Percentiles rank a stretch among this genome's conserved stretches.
Conservation (phyloP, 73 alveolate genomes). For the Paraurostyla sp. region DNA sequence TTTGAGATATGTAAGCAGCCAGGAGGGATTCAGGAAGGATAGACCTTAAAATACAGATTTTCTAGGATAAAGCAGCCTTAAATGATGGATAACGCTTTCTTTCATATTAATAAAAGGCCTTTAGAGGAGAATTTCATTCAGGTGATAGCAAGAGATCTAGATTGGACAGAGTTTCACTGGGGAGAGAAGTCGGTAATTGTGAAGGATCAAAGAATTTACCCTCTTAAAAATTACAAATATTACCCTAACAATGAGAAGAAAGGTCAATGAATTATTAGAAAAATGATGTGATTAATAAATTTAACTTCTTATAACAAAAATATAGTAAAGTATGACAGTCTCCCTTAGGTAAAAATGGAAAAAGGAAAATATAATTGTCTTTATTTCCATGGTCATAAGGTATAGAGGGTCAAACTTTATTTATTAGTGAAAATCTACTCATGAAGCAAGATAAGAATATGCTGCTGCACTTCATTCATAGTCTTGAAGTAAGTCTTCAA, state of each 20-base stretch:
- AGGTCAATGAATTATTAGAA: background rate
- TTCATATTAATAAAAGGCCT: slow-evolving; percentile 57
- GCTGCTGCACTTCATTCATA: slow-evolving; percentile 9
- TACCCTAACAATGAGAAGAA: slow-evolving; percentile 38
- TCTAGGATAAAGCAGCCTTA: slow-evolving; percentile 84
- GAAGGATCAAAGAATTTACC: slow-evolving; percentile 73
- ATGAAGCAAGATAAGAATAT: too few relatives aligned
- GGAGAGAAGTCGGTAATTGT: slow-evolving; percentile 82
- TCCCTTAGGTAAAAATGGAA: too few relatives aligned
- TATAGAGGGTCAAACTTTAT: background rate
- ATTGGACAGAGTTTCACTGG: slow-evolving; percentile 94
- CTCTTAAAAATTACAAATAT: slow-evolving; percentile 79
- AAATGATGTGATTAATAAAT: background rate
- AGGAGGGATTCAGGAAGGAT: slow-evolving; percentile 72
- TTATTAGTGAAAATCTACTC: background rate
- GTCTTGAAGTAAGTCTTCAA: slow-evolving; percentile 39
- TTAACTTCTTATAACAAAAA: background rate
- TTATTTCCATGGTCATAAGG: too few relatives aligned
- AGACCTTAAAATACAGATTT: slow-evolving; percentile 82
- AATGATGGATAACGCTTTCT: slow-evolving; percentile 79
- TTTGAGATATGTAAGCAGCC: slow-evolving; percentile 79
- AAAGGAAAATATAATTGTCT: too few relatives aligned
- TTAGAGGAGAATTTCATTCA: slow-evolving; percentile 49
- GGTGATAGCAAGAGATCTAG: slow-evolving; percentile 75
- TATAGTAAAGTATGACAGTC: too few relatives aligned